These are phyloP conservation scores for Primulina eburnea DNA, from an alignment of 257 asterid species.

Conservation along the genomic window DNA sequence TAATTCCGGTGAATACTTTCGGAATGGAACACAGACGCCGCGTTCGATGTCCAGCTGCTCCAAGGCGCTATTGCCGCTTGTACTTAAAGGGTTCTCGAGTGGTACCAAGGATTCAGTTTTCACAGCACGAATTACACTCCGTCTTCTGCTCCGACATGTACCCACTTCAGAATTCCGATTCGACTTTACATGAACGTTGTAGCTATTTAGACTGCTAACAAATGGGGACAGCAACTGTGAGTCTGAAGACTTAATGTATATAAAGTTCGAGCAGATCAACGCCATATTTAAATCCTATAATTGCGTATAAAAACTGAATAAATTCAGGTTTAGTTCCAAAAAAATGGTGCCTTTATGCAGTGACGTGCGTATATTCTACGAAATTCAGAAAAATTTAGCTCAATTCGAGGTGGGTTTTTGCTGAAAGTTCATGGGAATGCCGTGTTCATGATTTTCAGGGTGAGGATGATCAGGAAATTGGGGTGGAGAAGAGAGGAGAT, in stretches of 20 bases:
- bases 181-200: conserved; percentile 18
- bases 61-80: conserved; percentile 54
- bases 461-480: conserved; percentile 24
- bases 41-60: conserved; percentile 90
- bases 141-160: conserved; percentile 20
- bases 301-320: background rate
- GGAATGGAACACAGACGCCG: conserved; percentile 84
- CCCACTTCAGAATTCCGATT: conserved; percentile 22
- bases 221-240: conserved; percentile 29
- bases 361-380: background rate
- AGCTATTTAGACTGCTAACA: conserved; percentile 23
- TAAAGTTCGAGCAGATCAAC: conserved; percentile 31
- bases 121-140: conserved; percentile 36
- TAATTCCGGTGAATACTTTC: conserved; percentile 75
- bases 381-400: conserved; percentile 11
- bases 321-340: background rate
- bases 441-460: conserved; percentile 20
- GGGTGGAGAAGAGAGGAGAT: conserved; percentile 11
- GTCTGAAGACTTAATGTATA: conserved; percentile 16
- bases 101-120: conserved; percentile 32
- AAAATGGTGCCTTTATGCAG: background rate
- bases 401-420: conserved; percentile 11
- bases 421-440: conserved; percentile 30
- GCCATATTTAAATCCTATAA: conserved; percentile 31
- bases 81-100: conserved; percentile 28